Conservation (phyloP, 2,329 filamentous ascomycete genomes). For the Cadophora sp. region DNA sequence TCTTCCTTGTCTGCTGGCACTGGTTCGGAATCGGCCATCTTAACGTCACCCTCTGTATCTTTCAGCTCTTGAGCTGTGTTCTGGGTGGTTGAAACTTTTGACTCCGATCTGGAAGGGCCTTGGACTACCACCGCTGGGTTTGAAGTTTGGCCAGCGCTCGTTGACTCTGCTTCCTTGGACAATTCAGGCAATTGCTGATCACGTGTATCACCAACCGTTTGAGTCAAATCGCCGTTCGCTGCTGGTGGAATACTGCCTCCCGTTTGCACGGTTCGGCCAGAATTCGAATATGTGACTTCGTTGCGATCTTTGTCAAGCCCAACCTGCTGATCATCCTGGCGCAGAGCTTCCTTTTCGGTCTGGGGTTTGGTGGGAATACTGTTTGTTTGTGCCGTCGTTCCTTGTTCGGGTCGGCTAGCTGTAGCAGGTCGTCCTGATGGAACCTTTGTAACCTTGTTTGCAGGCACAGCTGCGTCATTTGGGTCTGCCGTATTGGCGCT, state of each 20-base stretch:
- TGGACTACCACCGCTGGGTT: slow-evolving; percentile 39
- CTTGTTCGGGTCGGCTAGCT: slow-evolving; percentile 42
- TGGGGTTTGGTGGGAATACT: slow-evolving; percentile 27
- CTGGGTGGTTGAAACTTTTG: slow-evolving; percentile 28
- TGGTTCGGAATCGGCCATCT: slow-evolving; percentile 38
- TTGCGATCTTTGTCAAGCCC: slow-evolving; percentile 33
- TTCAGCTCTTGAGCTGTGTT: slow-evolving; percentile 28
- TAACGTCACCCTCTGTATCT: slow-evolving; percentile 39
- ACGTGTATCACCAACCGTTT: slow-evolving; percentile 29
- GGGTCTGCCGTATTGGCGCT: slow-evolving; percentile 49
- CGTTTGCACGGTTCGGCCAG: slow-evolving; percentile 25
- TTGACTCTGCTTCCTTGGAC: slow-evolving; percentile 38
- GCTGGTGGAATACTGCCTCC: slow-evolving; percentile 24
- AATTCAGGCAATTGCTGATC: slow-evolving; percentile 44
- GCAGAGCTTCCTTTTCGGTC: slow-evolving; percentile 41
- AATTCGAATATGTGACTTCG: slow-evolving; percentile 16
- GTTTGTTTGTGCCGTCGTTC: slow-evolving; percentile 30
- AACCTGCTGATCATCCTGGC: slow-evolving; percentile 25
- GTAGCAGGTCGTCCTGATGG: slow-evolving; percentile 44
- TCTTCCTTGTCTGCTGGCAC: slow-evolving; percentile 37
- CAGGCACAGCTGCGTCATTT: slow-evolving; percentile 51
- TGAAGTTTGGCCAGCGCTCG: slow-evolving; percentile 23
- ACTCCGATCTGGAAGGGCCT: slow-evolving; percentile 33
- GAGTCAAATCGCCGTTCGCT: slow-evolving; percentile 37
- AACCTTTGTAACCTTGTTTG: slow-evolving; percentile 53